phyloP scores from a whole-genome alignment of 2,329 filamentous ascomycete genomes.

The Colletotrichum sp. region DNA sequence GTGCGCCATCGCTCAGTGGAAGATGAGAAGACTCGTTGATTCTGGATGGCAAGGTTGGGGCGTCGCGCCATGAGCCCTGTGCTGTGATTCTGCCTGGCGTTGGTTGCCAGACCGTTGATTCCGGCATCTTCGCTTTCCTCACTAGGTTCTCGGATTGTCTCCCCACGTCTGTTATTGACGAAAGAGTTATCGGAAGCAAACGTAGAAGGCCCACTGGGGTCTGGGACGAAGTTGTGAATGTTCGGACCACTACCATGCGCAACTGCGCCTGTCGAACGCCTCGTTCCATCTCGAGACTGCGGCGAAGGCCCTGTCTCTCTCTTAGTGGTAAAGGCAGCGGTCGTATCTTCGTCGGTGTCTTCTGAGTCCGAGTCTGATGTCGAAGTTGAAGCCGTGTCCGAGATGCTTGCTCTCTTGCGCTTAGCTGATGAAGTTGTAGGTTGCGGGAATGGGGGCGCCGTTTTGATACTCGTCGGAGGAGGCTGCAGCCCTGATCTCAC shows the following conservation, averaged over 20 bases:
- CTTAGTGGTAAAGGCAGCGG: neutral
- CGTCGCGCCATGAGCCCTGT: neutral
- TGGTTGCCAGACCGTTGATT: neutral
- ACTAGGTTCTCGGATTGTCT: neutral
- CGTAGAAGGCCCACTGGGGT: neutral
- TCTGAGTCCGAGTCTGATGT: neutral
- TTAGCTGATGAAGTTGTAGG: neutral
- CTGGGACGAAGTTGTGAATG: neutral
- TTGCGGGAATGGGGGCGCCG: neutral
- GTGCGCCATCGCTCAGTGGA: neutral
- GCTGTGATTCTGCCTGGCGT: neutral
- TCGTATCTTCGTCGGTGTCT: neutral
- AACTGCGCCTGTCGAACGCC: neutral
- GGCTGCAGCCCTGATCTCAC: neutral
- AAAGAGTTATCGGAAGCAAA: neutral
- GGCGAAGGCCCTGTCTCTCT: neutral
- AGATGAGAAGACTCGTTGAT: neutral
- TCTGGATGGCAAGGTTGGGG: neutral
- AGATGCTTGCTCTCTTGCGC: neutral
- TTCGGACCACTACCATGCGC: neutral
- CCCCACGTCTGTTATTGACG: neutral
- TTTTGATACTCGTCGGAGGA: neutral
- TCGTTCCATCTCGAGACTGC: neutral
- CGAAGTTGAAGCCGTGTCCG: neutral
- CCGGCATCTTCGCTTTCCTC: neutral